Base-by-base conservation (phyloP, 2,329 filamentous ascomycete species). In the Trichoderma semiorbis region DNA sequence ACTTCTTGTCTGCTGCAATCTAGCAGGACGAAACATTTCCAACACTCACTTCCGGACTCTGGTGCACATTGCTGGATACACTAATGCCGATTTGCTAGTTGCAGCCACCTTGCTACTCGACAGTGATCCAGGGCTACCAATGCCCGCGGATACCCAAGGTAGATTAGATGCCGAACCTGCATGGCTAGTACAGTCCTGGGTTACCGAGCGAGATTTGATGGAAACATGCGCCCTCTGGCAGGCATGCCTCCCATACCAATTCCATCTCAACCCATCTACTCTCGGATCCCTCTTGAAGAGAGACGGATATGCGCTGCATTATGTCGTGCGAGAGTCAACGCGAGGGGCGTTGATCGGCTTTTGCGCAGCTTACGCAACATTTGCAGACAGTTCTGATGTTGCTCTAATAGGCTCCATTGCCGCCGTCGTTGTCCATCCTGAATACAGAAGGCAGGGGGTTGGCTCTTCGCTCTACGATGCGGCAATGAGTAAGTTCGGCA, bases 331-430 rank as follows among this genome's bases (percentile, higher is more conserved):
- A 63, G 83, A 86, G n/a, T 82, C 85, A 2, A 78, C 77, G 12
- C 78, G 78, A 8, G 70, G 71, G 11, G 80, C 82, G 43, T 75
- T 87, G 28, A 76, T 90, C 47, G 88, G 88, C 0, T 90, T 90
- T 73, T 90, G 88, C 75, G 87, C 88, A 11, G 89, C 88, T 10
- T 90, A 87, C 76, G 86, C 87, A 34, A 88, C 86, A 5, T 89
- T 87, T 77, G 83, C 85, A 60, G 85, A 88, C 74, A 84, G 82
- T 50, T 84, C 83, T 24, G 85, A 88, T 73, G 83, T 83, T 39
- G 39, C 57, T 32, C 80, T 89, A 53, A 82, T 90, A 61, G 88
- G 87, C 10, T 90, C 87, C 4, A 77, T 90, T 36, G 87, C 87
- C 12, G 79, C 84, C 12, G 78, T 90, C 32, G 78, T 90, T 39